Evolutionary conservation across 345 rosid species (phyloP), one percentile per base, ranked within the genome.

Genomic region (Eucalyptus virginea): DNA sequence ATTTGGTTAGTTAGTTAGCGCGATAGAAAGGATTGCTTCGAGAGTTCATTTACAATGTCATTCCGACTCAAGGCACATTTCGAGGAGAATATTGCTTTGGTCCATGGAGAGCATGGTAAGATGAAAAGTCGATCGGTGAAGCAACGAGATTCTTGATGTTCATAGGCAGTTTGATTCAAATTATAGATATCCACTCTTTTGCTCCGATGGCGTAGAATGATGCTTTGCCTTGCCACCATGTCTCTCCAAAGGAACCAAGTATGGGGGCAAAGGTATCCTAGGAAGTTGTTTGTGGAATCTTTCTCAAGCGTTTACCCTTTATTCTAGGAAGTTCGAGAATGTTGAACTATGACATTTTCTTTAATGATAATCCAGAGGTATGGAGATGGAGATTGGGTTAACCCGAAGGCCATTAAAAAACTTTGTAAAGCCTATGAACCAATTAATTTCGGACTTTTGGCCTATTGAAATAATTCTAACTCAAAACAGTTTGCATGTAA

Each of bases 401-500:
- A 62, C 34, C 9, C 0, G 13, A 56, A 56, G 30, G 1, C 62
- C 14, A 24, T 0, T 56, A 30, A 56, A 56, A 56, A 23, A 4
- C 30, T 26, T 23, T 4, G 14, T 2, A 56, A 24, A 56, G 13
- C 13, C 6, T 56, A 56, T 24, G 1, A 56, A 56, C 13, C 0
- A 62, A 2, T 62, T 12, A 13, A 13, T 30, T 62, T 30, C 0
- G 1, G 13, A 34, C 45, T 72, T 34, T 19, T 72, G 0, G 4
- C 45, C 4, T 18, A 8, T 37, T 21, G 2, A 18, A 5, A 34
- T 5, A 11, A 19, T 19, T 19, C 0, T 34, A 26, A 69, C 10
- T 34, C 24, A 34, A 4, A 9, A 40, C 0, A 69, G 13, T 10
- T 18, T 69, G 26, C 2, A 17, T 34, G 0, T 10, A 1, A 0